Evolutionary conservation across 2,329 filamentous ascomycete species (phyloP), one percentile per base, ranked within the genome.

Genomic region (Apiospora saccharicola): DNA sequence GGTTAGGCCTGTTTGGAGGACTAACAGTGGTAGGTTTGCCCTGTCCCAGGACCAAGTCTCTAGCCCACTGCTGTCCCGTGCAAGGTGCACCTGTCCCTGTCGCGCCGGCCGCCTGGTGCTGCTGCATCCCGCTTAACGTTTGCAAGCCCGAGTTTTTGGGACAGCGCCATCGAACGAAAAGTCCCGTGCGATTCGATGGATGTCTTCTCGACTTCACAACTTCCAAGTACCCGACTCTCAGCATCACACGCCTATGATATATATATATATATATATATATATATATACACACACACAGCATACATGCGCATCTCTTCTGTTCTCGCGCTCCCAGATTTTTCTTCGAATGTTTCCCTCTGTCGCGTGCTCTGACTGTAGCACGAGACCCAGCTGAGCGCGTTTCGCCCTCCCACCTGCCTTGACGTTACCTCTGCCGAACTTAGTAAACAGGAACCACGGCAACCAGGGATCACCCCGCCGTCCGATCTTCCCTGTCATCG

Each of bases 401-500:
- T 41, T 41, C 57, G 57, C n/a, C 22, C 19, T 5, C 19, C 24
- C 19, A 19, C 57, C 57, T 61, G 51, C 51, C 30, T 61, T 22
- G 53, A 64, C 57, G 30, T 64, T 64, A 64, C 57, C 57, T 64
- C 34, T 64, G 30, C 19, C 57, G 19, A 34, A 64, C n/a, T 37
- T n/a, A 24, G 57, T 64, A 64, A 64, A 64, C 57, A 64, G 57
- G 57, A 64, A 64, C 57, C 57, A 64, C 57, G 57, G 57, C 57
- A 64, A 64, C 57, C 57, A 64, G 34, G 57, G 22, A 41, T 12
- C 57, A 64, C 57, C 57, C 57, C 57, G 57, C 57, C 57, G 57
- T 64, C 57, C 22, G 34, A 64, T 64, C 57, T 41, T 64, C 34
- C 57, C 57, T 64, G 34, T 19, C 34, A 41, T 64, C 57, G 57